Evolutionary conservation across 2,329 filamentous ascomycete genomes (phyloP).

Genomic region (Aspergillus nomiae): DNA sequence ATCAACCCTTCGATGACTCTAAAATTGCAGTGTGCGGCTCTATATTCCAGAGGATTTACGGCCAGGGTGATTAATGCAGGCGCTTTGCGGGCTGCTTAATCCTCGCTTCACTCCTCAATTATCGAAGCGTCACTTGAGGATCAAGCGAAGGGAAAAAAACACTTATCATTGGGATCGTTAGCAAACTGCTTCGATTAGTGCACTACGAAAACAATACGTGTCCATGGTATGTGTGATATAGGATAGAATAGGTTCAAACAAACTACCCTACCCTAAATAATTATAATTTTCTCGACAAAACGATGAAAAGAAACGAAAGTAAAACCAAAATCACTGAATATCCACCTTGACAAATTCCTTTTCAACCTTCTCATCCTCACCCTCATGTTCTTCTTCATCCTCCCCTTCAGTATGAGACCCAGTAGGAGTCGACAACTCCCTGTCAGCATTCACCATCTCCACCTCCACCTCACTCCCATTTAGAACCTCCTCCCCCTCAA

Average conservation of each 20-base stretch:
- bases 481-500: neutral
- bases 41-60: too few relatives aligned
- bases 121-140: neutral
- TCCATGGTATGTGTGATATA: neutral
- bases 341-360: neutral
- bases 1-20: too few relatives aligned
- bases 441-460: neutral
- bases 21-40: too few relatives aligned
- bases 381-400: neutral
- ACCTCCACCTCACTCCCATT: neutral
- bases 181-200: neutral
- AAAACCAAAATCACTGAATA: neutral
- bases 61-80: too few relatives aligned
- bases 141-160: too few relatives aligned
- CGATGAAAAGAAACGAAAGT: neutral
- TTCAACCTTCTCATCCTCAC: neutral
- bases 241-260: neutral
- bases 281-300: neutral
- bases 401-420: neutral
- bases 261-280: neutral
- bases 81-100: too few relatives aligned
- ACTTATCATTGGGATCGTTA: neutral
- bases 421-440: neutral
- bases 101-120: neutral
- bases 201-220: accelerated